Evolutionary conservation across 2,329 filamentous ascomycete species (phyloP).

Genomic region (Clonostachys byssicola): DNA sequence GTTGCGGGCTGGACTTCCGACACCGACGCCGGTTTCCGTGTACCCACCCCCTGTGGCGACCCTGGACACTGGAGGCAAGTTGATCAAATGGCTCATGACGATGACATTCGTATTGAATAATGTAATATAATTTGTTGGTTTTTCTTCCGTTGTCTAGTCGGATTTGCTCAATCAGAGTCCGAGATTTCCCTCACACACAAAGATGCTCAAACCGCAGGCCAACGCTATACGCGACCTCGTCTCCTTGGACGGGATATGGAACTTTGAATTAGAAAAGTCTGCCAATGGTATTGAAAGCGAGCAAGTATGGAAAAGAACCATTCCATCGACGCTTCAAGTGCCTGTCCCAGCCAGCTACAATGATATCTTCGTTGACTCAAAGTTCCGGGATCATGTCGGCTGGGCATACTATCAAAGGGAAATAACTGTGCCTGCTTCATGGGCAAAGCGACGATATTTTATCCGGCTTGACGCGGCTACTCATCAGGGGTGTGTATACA

Average conservation of each 20-base stretch:
- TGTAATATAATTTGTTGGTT: too few species aligned
- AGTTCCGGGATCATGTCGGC: slow-evolving; percentile 19
- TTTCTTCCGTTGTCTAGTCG: too few species aligned
- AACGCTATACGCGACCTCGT: too few species aligned
- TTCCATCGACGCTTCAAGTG: slow-evolving; percentile 11
- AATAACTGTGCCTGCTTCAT: slow-evolving; percentile 10
- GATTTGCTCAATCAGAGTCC: too few species aligned
- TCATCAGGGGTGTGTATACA: slow-evolving; percentile 47
- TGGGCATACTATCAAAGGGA: slow-evolving; percentile 22
- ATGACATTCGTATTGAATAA: too few species aligned
- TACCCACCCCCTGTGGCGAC: too few species aligned
- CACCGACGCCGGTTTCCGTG: too few species aligned
- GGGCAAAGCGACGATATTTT: slow-evolving; percentile 20
- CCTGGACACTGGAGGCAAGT: too few species aligned
- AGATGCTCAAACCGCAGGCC: too few species aligned
- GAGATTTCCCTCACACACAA: too few species aligned
- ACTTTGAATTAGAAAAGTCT: slow-evolving; percentile 7
- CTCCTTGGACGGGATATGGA: slow-evolving; percentile 15
- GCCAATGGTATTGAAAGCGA: neutral
- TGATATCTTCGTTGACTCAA: slow-evolving; percentile 11
- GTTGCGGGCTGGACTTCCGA: too few species aligned
- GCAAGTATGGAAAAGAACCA: neutral
- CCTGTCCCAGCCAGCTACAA: slow-evolving; percentile 17
- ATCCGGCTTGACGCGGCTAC: slow-evolving; percentile 52
- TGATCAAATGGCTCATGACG: too few species aligned